Evolutionary conservation across 2,329 filamentous ascomycete genomes (phyloP), one percentile per base, ranked within the genome.

Genomic region (Aspergillus ruber): DNA sequence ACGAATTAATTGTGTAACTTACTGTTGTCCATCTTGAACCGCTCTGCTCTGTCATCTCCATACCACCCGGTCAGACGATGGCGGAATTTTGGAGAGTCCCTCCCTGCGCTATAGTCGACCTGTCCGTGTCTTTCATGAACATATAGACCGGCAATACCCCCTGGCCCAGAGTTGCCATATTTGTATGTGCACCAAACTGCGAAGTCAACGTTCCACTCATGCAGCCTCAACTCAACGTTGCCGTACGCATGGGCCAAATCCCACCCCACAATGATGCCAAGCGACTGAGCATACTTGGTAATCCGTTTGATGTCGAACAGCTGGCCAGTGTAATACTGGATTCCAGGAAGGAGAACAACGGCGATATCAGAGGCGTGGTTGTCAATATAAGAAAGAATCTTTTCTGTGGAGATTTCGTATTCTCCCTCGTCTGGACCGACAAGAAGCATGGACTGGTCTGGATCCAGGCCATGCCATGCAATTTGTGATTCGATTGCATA

Each of bases 131-230:
- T 74, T 60, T 87, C 80, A 64, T 95, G 88, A 6, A 95, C 85
- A 55, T 88, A 95, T 1, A 84, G 75, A 1, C 86, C 88, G 0
- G 79, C 88, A 50, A 93, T 93, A 6, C 83, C 77, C 1, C 89
- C 90, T 0, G 90, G 88, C 0, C 90, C 89, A 17, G 83, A 81
- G 63, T 94, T 94, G 65, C 93, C 80, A 70, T 95, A 95, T 72
- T 95, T 95, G 77, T 95, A 95, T 6, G 86, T 90, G 70, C 90
- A 95, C 90, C 90, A 95, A 48, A 79, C 86, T 7, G 90, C 89
- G 57, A 94, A 94, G 65, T 95, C 90, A 35, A 93, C 88, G 56
- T 86, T 79, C 89, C 89, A 95, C 58, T 90, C 86, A 65, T 94
- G 88, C 17, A 95, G 75, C 49, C 78, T 71, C 8, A 95, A 69